phyloP scores from a whole-genome alignment of 345 rosid genomes.

The Eucalyptus leucophloia region DNA sequence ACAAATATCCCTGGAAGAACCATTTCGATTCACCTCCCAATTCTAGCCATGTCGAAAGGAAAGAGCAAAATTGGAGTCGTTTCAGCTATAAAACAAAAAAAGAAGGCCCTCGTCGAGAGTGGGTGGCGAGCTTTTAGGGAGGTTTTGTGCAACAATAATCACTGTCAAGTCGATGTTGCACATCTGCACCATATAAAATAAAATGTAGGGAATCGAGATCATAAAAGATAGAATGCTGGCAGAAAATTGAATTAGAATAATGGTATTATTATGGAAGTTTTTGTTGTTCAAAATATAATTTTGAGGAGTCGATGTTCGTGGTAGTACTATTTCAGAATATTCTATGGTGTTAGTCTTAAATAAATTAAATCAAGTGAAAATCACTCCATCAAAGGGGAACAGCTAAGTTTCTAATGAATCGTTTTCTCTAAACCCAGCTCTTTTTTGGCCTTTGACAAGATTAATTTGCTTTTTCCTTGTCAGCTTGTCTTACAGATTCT shows the following conservation, averaged over 20 bases:
- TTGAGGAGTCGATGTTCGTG: fast-evolving
- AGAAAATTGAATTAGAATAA: fast-evolving
- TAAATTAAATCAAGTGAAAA: not conserved
- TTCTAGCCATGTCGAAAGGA: not conserved
- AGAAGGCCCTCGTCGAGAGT: not conserved
- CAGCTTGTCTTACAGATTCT: not conserved
- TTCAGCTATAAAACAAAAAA: fast-evolving
- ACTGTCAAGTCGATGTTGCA: fast-evolving
- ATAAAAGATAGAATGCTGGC: fast-evolving
- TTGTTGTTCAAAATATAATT: not conserved
- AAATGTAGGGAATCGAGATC: not conserved
- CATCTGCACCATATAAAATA: fast-evolving
- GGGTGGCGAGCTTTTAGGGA: fast-evolving
- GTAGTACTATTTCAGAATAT: no score
- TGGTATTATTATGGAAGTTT: fast-evolving
- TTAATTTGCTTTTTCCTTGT: not conserved
- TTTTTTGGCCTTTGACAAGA: not conserved
- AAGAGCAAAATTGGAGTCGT: not conserved
- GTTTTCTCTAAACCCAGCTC: not conserved
- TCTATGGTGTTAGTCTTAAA: fast-evolving
- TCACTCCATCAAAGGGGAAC: fast-evolving
- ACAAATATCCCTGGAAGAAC: not conserved
- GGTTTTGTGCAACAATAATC: fast-evolving
- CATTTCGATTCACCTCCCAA: not conserved
- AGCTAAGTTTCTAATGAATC: not conserved